Evolutionary conservation across 2,329 filamentous ascomycete genomes (phyloP), one percentile per base, ranked within the genome.

Genomic region (Aspergillus ibericus): DNA sequence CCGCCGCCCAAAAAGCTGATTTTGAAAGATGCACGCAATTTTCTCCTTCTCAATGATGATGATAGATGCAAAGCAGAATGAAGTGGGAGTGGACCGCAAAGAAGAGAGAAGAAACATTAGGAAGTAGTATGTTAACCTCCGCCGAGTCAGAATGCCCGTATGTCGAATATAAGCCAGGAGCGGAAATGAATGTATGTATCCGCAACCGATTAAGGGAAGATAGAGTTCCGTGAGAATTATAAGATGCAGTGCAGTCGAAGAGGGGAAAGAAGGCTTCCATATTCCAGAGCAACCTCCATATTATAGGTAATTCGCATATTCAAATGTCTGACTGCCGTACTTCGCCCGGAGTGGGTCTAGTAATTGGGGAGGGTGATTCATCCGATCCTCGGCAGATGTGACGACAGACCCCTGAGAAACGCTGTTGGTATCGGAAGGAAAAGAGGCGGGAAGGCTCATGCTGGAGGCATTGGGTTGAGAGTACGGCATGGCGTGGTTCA

Each of bases 401-500:
- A 56, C 57, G 16, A 62, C 60, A 10, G 59, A 47, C 27, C 55
- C 61, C 25, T 62, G 62, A 9, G 66, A 60, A 22, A 63, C 61
- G 40, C 58, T 58, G 15, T 57, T 63, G 12, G 68, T 59, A 22
- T 73, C 71, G n/a, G 70, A 65, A 15, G 70, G 69, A 46, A 70
- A 72, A 6, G 74, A 70, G 1, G 72, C 66, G 10, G 74, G 72
- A 12, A 76, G 70, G 46, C 68, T 76, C 58, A 76, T 61, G 25
- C 65, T 70, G n/a, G 74, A 73, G 18, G 73, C 58, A 40, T 71
- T 74, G 34, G 69, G 66, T 51, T 74, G 71, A 8, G 66, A 63
- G 55, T 70, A 77, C 0, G 72, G 70, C 22, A 74, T 66, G 5
- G 63, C 61, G 25, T 69, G 64, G 38, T 63, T 68, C 55, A 70